Conservation (phyloP, 495 filamentous ascomycete species). For the Penicillium riverlandense region DNA sequence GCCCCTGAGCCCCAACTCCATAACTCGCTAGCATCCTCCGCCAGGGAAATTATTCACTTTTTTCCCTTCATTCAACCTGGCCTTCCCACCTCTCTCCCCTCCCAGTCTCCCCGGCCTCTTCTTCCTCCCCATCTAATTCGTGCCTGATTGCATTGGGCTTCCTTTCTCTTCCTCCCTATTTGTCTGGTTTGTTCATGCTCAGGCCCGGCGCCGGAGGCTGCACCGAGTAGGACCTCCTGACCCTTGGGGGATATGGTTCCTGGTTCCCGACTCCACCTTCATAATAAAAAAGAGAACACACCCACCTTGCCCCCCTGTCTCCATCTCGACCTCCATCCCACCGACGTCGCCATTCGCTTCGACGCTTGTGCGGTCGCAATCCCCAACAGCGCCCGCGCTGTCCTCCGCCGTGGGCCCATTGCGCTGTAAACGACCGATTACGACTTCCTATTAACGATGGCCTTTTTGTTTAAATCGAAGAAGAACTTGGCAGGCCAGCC, state of each 20-base stretch:
- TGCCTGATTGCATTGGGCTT: not conserved
- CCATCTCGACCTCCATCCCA: not conserved
- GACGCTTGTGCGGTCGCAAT: not conserved
- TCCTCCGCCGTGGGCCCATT: conserved; percentile 3
- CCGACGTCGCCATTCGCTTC: not conserved
- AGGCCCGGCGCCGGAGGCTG: not conserved
- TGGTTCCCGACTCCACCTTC: conserved; percentile 22
- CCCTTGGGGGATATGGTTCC: conserved; percentile 7
- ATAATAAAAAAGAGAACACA: conserved; percentile 18
- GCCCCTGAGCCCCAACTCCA: conserved; percentile 12
- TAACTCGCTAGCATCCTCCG: conserved; percentile 11
- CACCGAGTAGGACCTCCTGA: too few relatives aligned
- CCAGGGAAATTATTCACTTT: conserved; percentile 14
- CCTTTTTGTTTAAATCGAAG: conserved; percentile 49
- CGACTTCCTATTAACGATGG: conserved; percentile 42
- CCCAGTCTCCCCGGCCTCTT: conserved; percentile 5
- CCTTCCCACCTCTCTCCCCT: not conserved
- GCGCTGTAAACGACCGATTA: conserved; percentile 32
- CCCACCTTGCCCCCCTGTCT: conserved; percentile 4
- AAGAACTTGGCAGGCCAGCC: conserved; percentile 35
- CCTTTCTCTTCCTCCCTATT: conserved; percentile 4
- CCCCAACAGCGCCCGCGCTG: conserved; percentile 2
- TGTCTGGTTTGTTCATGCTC: conserved; percentile 1
- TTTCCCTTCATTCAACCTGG: too few relatives aligned
- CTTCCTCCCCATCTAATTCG: conserved; percentile 8